These are phyloP conservation scores for Verticillium nonalfalfae DNA, from an alignment of 2,329 filamentous ascomycete species.

Conservation along the genomic window DNA sequence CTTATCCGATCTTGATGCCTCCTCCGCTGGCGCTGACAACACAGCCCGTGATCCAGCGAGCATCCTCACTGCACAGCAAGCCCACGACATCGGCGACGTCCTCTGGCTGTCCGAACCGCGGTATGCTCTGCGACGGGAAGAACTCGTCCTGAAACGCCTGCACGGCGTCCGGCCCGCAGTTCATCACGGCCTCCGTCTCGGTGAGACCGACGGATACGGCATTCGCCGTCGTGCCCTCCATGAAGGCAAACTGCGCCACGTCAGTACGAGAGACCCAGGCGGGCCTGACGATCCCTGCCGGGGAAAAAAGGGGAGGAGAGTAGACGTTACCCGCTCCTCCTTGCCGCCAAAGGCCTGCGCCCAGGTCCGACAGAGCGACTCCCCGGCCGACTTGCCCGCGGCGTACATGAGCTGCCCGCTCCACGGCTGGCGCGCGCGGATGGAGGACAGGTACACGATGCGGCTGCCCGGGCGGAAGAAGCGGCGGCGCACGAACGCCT, in stretches of 20 bases:
- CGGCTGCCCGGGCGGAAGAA: constrained; percentile 24
- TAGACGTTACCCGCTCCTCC: constrained; percentile 15
- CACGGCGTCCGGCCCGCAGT: constrained; percentile 22
- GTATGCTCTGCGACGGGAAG: constrained; percentile 23
- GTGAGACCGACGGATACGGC: constrained; percentile 23
- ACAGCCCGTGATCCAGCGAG: constrained; percentile 27
- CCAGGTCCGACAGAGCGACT: constrained; percentile 28
- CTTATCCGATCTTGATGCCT: constrained; percentile 22
- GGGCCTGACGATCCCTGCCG: too few species aligned
- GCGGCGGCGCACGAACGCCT: constrained; percentile 21
- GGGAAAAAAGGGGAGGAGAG: too few species aligned
- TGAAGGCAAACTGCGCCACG: constrained; percentile 18
- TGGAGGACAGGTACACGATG: constrained; percentile 27
- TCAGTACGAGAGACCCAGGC: too few species aligned
- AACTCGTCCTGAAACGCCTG: constrained; percentile 24
- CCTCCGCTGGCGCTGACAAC: constrained; percentile 28
- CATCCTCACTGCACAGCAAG: constrained; percentile 23
- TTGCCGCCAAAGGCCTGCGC: constrained; percentile 26
- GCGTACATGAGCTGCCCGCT: constrained; percentile 25
- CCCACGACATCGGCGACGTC: constrained; percentile 28
- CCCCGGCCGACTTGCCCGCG: constrained; percentile 24
- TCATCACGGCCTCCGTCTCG: constrained; percentile 24
- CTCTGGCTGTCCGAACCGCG: constrained; percentile 23
- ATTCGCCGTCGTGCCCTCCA: constrained; percentile 27
- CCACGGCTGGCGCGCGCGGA: constrained; percentile 24